Base-by-base conservation (phyloP, 495 filamentous ascomycete species). In the Xylaria cubensis region DNA sequence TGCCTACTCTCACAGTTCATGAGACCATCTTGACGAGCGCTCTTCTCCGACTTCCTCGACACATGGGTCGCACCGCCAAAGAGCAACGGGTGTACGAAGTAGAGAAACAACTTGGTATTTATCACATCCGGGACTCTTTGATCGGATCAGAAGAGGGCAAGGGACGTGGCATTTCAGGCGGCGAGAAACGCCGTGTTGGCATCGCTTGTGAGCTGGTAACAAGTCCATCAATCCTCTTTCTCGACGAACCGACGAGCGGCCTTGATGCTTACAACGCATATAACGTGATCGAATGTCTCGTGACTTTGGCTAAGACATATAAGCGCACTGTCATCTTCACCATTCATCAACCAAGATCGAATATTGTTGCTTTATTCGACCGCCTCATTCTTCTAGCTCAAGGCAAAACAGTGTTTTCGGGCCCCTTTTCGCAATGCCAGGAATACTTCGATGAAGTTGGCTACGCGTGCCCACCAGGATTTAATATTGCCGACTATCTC, bases 311-410 rank as follows among this genome's bases (percentile, higher is more conserved):
- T 21, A 97, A 96, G 85, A 95, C 90, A 39, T 98, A 98, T 84
- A 95, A 97, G 78, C 88, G 96, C 59, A 99, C 96, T 0, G 93
- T 99, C 71, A 92, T 99, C 69, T 98, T 99, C 84, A 99, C 96
- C 6, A 99, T 99, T 73, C 96, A 99, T 81, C 96, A 99, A 74
- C 96, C 96, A n/a, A 88, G 97, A 70, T 98, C 96, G n/a, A 99
- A 99, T 76, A 99, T 99, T 74, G 96, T 98, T 39, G 96, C 96
- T n/a, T 87, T 99, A 41, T 99, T 99, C 76, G 97, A 99, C 79
- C 90, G 95, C 68, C 86, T 99, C 21, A 89, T 99, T 72, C 90
- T 99, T 21, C 85, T 99, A 44, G 96, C 96, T 9, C 90, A 93
- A 74, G 96, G 96, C 46, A 92, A 90, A 75, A 92, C 93, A 3